Percentiles rank a stretch among this genome's conserved stretches.
Evolutionary conservation across 176 grass and related monocot genomes (phyloP).

Genomic region (Lolium rigidum): DNA sequence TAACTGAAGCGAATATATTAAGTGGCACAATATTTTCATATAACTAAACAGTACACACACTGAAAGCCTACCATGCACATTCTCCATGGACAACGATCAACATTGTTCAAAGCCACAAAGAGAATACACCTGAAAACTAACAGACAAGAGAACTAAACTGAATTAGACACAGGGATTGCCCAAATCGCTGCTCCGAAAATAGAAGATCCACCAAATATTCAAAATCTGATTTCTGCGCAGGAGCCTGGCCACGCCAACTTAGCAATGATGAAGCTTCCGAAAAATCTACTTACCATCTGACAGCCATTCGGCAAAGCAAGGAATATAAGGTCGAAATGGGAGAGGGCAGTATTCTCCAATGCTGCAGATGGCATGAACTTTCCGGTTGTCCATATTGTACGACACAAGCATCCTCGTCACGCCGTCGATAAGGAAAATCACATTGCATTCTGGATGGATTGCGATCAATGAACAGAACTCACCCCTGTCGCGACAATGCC

Average conservation of each 20-base stretch:
- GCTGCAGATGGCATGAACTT: not conserved
- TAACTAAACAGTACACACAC: not conserved
- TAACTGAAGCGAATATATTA: not conserved
- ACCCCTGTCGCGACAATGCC: not conserved
- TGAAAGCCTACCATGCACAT: not conserved
- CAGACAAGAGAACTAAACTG: not conserved
- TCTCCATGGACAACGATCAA: not conserved
- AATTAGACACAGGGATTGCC: not conserved
- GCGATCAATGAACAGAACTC: not conserved
- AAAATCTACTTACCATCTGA: not conserved
- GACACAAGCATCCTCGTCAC: not conserved
- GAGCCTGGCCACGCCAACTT: not conserved
- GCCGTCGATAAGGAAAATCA: not conserved
- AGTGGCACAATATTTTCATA: not conserved
- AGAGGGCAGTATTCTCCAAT: not conserved
- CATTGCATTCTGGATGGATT: not conserved
- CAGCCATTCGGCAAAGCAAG: not conserved
- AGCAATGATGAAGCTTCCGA: not conserved
- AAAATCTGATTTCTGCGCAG: not conserved
- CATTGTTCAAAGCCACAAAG: not conserved
- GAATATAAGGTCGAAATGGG: not conserved
- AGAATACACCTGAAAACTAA: not conserved
- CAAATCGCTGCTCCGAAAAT: not conserved
- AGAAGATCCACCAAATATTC: not conserved
- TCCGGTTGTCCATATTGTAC: not conserved